Evolutionary conservation across 257 asterid species (phyloP).

Genomic region (Cordia subcordata): DNA sequence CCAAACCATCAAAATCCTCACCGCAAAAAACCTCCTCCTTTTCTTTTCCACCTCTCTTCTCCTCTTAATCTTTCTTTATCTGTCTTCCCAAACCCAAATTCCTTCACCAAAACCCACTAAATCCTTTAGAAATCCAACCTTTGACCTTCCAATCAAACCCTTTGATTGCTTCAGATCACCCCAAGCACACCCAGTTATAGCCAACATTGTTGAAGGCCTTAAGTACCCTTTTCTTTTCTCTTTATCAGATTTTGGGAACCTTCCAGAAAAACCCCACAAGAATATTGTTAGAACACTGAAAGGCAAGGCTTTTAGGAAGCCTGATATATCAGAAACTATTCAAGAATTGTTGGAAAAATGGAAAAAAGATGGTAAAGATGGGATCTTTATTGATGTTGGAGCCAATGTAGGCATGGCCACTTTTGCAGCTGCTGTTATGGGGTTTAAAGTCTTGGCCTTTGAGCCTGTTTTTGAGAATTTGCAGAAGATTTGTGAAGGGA

Average conservation of each 20-base stretch:
- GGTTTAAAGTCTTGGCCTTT: constrained; percentile 82
- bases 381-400: constrained; percentile 82
- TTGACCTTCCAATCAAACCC: constrained; percentile 44
- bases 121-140: constrained; percentile 12
- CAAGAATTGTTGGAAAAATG: constrained; percentile 67
- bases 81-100: constrained; percentile 63
- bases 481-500: constrained; percentile 93
- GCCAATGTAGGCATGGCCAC: constrained; percentile 98
- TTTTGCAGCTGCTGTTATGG: constrained; percentile 97
- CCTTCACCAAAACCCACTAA: constrained; percentile 29
- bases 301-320: constrained; percentile 79
- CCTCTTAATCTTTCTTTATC: constrained; percentile 62
- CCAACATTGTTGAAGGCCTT: constrained; percentile 90
- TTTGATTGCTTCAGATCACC: constrained; percentile 71
- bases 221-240: constrained; percentile 85
- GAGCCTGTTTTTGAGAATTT: constrained; percentile 98
- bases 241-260: constrained; percentile 73
- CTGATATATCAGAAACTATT: constrained; percentile 86
- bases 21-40: constrained; percentile 64
- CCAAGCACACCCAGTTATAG: constrained; percentile 84
- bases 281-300: constrained; percentile 81
- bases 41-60: constrained; percentile 67
- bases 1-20: constrained; percentile 54
- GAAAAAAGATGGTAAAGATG: constrained; percentile 35
- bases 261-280: constrained; percentile 97